Percentiles rank a stretch among this genome's conserved stretches.
Conservation (phyloP, 192 early-diverging fungal genomes). For the Mortierella claussenii region DNA sequence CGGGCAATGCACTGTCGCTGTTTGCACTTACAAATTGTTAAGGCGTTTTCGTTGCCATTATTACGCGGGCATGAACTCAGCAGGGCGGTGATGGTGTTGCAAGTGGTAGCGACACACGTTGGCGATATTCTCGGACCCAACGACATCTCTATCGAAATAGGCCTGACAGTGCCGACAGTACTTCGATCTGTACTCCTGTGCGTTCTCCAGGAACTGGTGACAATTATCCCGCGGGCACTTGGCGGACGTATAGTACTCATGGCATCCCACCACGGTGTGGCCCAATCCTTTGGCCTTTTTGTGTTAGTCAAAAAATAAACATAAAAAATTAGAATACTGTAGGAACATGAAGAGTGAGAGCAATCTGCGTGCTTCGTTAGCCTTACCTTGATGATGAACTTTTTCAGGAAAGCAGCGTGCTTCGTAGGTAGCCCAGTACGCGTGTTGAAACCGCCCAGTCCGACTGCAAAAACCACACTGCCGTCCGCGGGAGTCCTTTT, state of each 20-base stretch:
- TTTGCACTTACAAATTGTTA: no score
- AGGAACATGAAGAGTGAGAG: neutral
- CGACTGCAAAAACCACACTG: neutral
- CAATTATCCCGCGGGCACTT: neutral
- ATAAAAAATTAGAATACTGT: no score
- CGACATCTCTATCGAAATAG: slow-evolving; percentile 1
- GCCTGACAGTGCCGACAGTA: neutral
- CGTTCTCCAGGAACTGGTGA: neutral
- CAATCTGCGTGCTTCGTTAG: neutral
- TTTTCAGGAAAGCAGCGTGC: neutral
- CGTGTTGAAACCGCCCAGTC: slow-evolving; percentile 2
- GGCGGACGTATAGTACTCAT: slow-evolving; percentile 2
- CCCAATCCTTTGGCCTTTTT: neutral
- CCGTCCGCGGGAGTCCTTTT: neutral
- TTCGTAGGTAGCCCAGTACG: neutral
- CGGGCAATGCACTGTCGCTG: no score
- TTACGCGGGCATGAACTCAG: no score
- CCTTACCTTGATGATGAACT: neutral
- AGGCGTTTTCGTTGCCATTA: no score
- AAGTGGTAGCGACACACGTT: neutral
- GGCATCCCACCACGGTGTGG: neutral
- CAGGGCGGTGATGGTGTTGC: no score
- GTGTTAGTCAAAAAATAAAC: neutral
- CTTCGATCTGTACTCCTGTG: neutral
- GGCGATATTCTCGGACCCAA: slow-evolving; percentile 5